These are phyloP conservation scores for Coniochaeta prunicola DNA, from an alignment of 2,329 filamentous ascomycete species.

Conservation along the genomic window DNA sequence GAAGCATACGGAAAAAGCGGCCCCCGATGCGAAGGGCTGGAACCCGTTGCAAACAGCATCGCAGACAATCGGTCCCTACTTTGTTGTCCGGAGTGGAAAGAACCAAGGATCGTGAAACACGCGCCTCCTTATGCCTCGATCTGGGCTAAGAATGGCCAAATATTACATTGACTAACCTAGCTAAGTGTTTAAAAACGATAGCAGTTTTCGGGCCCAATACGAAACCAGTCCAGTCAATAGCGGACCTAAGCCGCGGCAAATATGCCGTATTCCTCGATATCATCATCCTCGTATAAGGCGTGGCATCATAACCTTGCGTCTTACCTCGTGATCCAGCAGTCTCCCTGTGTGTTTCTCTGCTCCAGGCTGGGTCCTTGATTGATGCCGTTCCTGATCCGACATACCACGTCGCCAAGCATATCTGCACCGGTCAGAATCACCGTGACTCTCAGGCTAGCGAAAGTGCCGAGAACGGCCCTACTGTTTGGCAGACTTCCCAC, in stretches of 20 bases:
- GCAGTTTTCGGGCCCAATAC: not conserved
- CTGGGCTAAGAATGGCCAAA: not conserved
- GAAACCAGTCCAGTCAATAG: not conserved
- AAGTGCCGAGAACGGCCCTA: slow-evolving; percentile 1
- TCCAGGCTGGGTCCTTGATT: not conserved
- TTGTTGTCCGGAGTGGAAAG: slow-evolving; percentile 64
- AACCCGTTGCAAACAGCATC: slow-evolving; percentile 61
- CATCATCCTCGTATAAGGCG: not conserved
- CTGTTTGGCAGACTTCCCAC: slow-evolving; percentile 1
- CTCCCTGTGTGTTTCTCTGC: not conserved
- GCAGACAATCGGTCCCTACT: slow-evolving; percentile 63
- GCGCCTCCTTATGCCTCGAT: not conserved
- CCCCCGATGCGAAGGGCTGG: slow-evolving; percentile 40
- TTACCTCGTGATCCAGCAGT: not conserved
- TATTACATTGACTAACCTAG: not conserved
- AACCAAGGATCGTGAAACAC: not conserved
- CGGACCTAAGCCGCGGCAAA: not conserved
- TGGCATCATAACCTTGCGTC: not conserved
- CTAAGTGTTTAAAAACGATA: not conserved
- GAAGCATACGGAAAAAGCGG: slow-evolving; percentile 12
- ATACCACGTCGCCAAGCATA: not conserved
- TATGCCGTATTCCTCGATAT: not conserved
- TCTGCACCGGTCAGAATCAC: not conserved
- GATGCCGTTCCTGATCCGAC: not conserved
- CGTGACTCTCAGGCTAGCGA: not conserved